These are phyloP conservation scores for Wickerhamomyces subpelliculosus DNA, from an alignment of 805 yeast species.

Conservation along the genomic window DNA sequence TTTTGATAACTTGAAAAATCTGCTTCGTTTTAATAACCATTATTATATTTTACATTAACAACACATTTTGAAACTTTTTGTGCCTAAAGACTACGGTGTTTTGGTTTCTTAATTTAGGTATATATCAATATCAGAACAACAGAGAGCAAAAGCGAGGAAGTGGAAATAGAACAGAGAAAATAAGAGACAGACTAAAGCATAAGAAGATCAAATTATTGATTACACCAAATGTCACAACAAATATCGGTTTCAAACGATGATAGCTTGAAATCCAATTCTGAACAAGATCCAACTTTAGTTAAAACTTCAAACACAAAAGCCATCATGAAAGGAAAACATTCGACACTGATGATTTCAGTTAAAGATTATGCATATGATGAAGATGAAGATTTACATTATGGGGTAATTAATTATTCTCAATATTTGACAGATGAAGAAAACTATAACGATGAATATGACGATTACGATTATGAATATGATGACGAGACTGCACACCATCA, in stretches of 20 bases:
- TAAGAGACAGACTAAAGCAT: not conserved
- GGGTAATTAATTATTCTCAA: conserved; percentile 32
- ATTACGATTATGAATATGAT: conserved; percentile 9
- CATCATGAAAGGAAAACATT: not conserved
- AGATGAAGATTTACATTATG: conserved; percentile 65
- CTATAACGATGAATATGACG: conserved; percentile 13
- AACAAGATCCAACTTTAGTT: not conserved
- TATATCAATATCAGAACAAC: no score
- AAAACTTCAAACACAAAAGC: not conserved
- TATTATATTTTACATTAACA: no score
- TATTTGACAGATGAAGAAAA: conserved; percentile 20
- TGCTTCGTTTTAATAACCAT: no score
- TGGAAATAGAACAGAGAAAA: not conserved
- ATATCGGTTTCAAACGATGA: not conserved
- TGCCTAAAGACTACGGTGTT: no score
- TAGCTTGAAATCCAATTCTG: no score
- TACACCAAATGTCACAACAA: not conserved
- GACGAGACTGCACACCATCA: conserved; percentile 16
- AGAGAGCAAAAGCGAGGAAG: not conserved
- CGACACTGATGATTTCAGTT: conserved; percentile 37
- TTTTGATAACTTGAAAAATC: no score
- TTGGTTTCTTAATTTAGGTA: no score
- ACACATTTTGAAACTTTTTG: no score
- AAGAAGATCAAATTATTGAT: not conserved
- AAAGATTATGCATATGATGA: conserved; percentile 79